Evolutionary conservation across 2,329 filamentous ascomycete genomes (phyloP).

Genomic region (Aspergillus sp.): DNA sequence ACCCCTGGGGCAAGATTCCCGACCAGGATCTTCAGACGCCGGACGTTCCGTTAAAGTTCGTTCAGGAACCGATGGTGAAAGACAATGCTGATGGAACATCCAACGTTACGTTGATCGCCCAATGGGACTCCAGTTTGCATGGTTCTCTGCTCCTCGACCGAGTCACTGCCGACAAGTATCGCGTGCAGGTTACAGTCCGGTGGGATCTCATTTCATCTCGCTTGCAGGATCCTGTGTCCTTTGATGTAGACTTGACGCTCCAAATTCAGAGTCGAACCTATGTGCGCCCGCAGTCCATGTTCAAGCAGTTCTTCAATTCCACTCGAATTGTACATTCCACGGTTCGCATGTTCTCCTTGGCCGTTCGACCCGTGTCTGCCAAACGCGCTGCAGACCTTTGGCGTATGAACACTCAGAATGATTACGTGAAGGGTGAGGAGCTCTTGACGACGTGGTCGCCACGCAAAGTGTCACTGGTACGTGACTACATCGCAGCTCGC

Average conservation of each 20-base stretch:
- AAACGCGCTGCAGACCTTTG: slow-evolving; percentile 91
- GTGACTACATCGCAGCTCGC: slow-evolving; percentile 75
- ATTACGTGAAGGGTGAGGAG: slow-evolving; percentile 97
- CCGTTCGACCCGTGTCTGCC: slow-evolving; percentile 82
- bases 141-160: slow-evolving; percentile 90
- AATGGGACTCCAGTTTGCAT: slow-evolving; percentile 96
- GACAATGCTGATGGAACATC: slow-evolving; percentile 88
- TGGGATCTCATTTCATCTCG: slow-evolving; percentile 86
- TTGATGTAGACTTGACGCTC: slow-evolving; percentile 74
- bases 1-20: slow-evolving; percentile 79
- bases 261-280: slow-evolving; percentile 84
- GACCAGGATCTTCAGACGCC: slow-evolving; percentile 71
- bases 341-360: slow-evolving; percentile 80
- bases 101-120: slow-evolving; percentile 80
- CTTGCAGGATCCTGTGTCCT: slow-evolving; percentile 83
- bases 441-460: slow-evolving; percentile 80
- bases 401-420: slow-evolving; percentile 91
- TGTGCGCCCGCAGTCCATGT: slow-evolving; percentile 81
- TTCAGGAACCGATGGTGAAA: slow-evolving; percentile 74
- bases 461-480: slow-evolving; percentile 84
- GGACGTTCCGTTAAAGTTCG: slow-evolving; percentile 74
- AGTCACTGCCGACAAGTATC: slow-evolving; percentile 87
- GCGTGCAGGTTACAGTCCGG: slow-evolving; percentile 79
- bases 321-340: slow-evolving; percentile 84
- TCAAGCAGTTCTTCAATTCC: slow-evolving; percentile 82